Percentiles rank a stretch among this genome's conserved stretches.
phyloP scores from a whole-genome alignment of 495 filamentous ascomycete species.

The Podospora anserina region DNA sequence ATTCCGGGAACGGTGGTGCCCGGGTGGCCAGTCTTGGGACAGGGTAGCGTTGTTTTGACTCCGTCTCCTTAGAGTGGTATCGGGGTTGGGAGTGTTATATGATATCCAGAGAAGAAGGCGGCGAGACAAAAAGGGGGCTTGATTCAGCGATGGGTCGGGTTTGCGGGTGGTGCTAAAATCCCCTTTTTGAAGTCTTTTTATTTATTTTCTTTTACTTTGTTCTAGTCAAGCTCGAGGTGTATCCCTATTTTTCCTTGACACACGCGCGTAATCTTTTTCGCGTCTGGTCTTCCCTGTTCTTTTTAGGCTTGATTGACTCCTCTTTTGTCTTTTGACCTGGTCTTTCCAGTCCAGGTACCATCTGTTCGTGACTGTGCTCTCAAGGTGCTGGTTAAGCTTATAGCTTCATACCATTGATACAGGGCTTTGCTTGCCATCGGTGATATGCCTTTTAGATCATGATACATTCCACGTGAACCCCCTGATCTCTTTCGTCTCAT shows the following conservation, averaged over 20 bases:
- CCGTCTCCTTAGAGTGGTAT: conserved; percentile 33
- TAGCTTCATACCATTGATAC: too few species aligned
- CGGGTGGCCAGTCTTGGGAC: conserved; percentile 25
- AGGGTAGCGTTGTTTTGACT: conserved; percentile 20
- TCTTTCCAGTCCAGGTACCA: neutral
- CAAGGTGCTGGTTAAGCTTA: neutral
- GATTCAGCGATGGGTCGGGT: conserved; percentile 3
- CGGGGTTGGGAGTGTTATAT: conserved; percentile 30
- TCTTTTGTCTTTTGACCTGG: neutral
- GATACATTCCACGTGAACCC: too few species aligned
- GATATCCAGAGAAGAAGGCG: neutral
- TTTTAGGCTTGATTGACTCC: conserved; percentile 4
- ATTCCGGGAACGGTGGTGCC: conserved; percentile 18
- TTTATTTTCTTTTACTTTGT: conserved; percentile 11
- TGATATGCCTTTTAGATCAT: too few species aligned
- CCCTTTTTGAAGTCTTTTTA: conserved; percentile 9
- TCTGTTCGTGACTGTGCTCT: neutral
- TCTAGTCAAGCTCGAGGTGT: neutral
- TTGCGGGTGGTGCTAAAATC: neutral
- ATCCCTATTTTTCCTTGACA: conserved; percentile 4
- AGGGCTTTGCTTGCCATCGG: too few species aligned
- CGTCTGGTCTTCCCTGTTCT: neutral
- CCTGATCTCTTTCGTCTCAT: too few species aligned
- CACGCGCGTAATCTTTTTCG: neutral
- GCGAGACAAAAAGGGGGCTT: neutral